Evolutionary conservation across 345 rosid species (phyloP), one percentile per base, ranked within the genome.

Genomic region (Rhodamnia rubescens): DNA sequence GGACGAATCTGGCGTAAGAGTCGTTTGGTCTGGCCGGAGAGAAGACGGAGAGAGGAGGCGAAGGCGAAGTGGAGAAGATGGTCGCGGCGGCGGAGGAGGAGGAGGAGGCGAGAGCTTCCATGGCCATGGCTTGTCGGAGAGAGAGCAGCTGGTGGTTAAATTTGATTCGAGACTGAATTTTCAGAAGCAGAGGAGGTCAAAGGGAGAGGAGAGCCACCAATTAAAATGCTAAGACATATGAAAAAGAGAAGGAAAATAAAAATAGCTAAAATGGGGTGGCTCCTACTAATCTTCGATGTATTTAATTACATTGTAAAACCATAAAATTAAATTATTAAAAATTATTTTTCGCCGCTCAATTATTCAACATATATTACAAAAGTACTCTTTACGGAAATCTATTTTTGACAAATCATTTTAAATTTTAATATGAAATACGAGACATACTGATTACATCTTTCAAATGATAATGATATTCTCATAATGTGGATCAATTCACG

Each of bases 71-170:
- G 24, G 95, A 90, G 88, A 94, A 85, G 87, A 88, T 85, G 5
- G 95, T 85, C 9, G 83, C 56, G 53, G 40, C 10, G 40, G 83
- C 8, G 6, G 83, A 6, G 53, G 96, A n/a, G 59, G 96, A 89
- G 10, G 94, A 85, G 64, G 97, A 90, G 91, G 92, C 86, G 47
- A 95, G 87, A 59, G 93, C 85, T 92, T 92, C 97, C 98, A 96
- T 92, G 78, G 78, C 78, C 24, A 32, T 69, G 78, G 78, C 12
- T 32, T 2, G 78, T 69, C 78, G 78, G 75, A 2, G 56, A 20
- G 56, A 54, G 24, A 2, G 57, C 21, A 13, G 74, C 74, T 7
- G 74, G 78, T 16, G 78, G 78, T 32, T 64, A 16, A 2, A 4
- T 8, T 64, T 1, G 44, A 32, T 64, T 64, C 78, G 78, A 64